Base-by-base conservation (phyloP, 345 rosid species). In the Gossypium thurberi region DNA sequence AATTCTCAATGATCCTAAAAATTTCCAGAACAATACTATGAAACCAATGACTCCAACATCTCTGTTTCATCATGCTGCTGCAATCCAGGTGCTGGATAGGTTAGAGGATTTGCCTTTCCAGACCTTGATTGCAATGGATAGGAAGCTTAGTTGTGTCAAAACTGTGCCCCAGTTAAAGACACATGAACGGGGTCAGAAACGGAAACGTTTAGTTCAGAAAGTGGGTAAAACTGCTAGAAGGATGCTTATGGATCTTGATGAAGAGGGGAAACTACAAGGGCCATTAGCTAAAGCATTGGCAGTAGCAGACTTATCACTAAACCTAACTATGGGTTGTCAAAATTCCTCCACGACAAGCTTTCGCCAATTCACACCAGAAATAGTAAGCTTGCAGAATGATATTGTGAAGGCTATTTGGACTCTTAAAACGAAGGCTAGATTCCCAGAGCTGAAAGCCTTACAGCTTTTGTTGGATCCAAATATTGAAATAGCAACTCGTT, bases 251-350 rank as follows among this genome's bases (percentile, higher is more conserved):
- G 82, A 89, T 70, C 86, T 83, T 78, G 81, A 79, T 71, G 44
- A 71, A 69, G 73, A 67, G 47, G 84, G 80, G 20, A 80, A 75
- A 75, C 77, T 90, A 6, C 90, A 37, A 69, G 85, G 81, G 78
- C 88, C 81, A n/a, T 82, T 94, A 76, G 89, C 91, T 72, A 90
- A 89, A 81, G 91, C 95, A 50, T 79, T 94, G 82, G 85, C 85
- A 20, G 71, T 89, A 64, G 97, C 89, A 23, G 84, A 80, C 47
- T 85, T 92, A 77, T 87, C 91, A 75, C 76, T 75, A 75, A 85
- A 78, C 75, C 75, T 89, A 50, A 77, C 78, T 53, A 78, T 74
- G 8, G 86, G 85, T 53, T 76, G 73, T 72, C 77, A 78, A 75
- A 78, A 74, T 75, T 74, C 69, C 20, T 42, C 72, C 18, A 70